phyloP scores from a whole-genome alignment of 805 yeast genomes.

The Grigorovia yakushimaensis region DNA sequence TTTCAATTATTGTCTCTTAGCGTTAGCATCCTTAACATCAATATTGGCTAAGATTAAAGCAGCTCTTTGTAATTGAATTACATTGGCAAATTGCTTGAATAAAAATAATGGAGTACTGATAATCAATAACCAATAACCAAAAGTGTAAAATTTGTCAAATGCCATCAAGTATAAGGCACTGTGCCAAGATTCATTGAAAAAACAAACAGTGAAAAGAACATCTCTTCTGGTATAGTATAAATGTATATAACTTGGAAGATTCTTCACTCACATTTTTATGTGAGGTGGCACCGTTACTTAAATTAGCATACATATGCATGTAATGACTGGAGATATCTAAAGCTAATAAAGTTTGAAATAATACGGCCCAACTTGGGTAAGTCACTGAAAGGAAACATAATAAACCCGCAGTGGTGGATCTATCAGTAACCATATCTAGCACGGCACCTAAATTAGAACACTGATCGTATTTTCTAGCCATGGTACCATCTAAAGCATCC shows the following conservation, averaged over 20 bases:
- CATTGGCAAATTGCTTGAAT: conserved; percentile 84
- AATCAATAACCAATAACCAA: conserved; percentile 50
- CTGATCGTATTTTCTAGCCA: conserved; percentile 84
- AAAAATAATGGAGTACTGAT: conserved; percentile 77
- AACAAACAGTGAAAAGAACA: conserved; percentile 82
- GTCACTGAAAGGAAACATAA: conserved; percentile 75
- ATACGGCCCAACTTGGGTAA: conserved; percentile 46
- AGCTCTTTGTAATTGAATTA: conserved; percentile 81
- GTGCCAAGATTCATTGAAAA: conserved; percentile 87
- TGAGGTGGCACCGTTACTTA: conserved; percentile 64
- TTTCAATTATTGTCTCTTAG: conserved; percentile 6
- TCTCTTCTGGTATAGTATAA: conserved; percentile 79
- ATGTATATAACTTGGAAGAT: conserved; percentile 59
- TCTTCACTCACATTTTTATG: conserved; percentile 77
- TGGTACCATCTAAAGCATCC: conserved; percentile 94
- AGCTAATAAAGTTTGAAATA: conserved; percentile 78
- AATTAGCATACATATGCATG: conserved; percentile 96
- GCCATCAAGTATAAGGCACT: conserved; percentile 76
- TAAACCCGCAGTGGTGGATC: conserved; percentile 93
- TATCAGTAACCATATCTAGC: conserved; percentile 95
- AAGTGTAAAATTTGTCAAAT: conserved; percentile 39
- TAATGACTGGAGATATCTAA: conserved; percentile 89
- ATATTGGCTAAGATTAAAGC: conserved; percentile 66
- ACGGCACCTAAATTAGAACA: conserved; percentile 93
- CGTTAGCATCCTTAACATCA: conserved; percentile 40